phyloP scores from a whole-genome alignment of 768 basidiomycete genomes.

The Cyathus striatus region DNA sequence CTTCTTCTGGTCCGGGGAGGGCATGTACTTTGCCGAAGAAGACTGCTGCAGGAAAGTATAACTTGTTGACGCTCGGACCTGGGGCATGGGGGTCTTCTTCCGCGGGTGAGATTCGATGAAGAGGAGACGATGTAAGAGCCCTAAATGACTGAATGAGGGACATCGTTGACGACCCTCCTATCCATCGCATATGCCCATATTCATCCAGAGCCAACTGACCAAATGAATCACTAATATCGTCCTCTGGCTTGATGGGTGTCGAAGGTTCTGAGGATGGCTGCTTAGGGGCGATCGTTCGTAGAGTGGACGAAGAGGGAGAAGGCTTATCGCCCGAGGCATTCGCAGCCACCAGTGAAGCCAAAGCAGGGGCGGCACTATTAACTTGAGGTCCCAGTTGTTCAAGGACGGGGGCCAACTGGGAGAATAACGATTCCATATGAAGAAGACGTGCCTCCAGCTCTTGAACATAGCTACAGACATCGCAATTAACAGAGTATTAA shows the following conservation, averaged over 20 bases:
- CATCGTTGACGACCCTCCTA: constrained; percentile 89
- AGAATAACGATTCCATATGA: constrained; percentile 85
- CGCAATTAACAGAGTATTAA: no score
- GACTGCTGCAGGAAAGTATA: constrained; percentile 84
- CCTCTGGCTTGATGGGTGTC: constrained; percentile 52
- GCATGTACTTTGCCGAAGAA: constrained; percentile 85
- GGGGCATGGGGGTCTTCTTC: constrained; percentile 79
- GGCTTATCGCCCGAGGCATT: constrained; percentile 30
- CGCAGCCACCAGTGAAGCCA: constrained; percentile 23
- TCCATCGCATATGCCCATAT: constrained; percentile 89
- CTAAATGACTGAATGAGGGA: constrained; percentile 87
- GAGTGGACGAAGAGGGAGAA: constrained; percentile 27
- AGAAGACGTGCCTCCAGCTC: constrained; percentile 84
- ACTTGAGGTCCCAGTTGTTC: constrained; percentile 62
- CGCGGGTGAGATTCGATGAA: constrained; percentile 77
- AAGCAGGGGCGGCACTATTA: constrained; percentile 29
- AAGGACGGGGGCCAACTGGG: constrained; percentile 74
- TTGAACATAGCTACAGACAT: constrained; percentile 69
- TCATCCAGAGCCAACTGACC: constrained; percentile 87
- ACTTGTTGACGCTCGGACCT: constrained; percentile 74
- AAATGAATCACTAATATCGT: constrained; percentile 80
- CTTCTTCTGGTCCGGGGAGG: constrained; percentile 78
- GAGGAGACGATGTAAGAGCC: constrained; percentile 65
- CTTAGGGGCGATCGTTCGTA: constrained; percentile 31
- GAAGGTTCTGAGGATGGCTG: constrained; percentile 28